Conservation (phyloP, 257 asterid species). For the Henckelia pumila region DNA sequence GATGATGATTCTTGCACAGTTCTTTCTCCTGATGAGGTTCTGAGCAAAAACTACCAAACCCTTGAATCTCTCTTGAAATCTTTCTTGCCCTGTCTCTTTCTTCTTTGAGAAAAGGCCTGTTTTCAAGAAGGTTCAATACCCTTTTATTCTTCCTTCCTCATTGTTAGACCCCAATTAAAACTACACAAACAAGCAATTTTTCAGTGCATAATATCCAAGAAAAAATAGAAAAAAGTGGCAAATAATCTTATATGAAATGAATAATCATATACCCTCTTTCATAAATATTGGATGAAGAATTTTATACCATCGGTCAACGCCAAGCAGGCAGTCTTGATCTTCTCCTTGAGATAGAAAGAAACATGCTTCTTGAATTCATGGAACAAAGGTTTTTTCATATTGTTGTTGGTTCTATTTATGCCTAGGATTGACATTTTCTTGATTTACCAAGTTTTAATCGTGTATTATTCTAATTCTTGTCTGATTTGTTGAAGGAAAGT, state of each 20-base stretch:
- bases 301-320: conserved; percentile 63
- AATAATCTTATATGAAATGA: neutral
- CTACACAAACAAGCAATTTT: conserved; percentile 30
- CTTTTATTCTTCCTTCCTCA: conserved; percentile 66
- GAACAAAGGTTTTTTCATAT: conserved; percentile 46
- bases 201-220: no score
- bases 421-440: conserved; percentile 50
- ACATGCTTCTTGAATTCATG: conserved; percentile 89
- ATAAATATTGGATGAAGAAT: conserved; percentile 19
- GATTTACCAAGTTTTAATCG: conserved; percentile 2
- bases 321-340: conserved; percentile 89
- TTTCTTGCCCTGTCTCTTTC: conserved; percentile 69
- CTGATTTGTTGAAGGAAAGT: conserved; percentile 1
- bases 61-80: conserved; percentile 74
- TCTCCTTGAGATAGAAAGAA: conserved; percentile 80
- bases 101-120: conserved; percentile 59
- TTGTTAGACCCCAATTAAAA: conserved; percentile 76
- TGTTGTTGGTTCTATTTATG: conserved; percentile 27
- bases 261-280: conserved; percentile 74
- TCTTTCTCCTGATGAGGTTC: conserved; percentile 34
- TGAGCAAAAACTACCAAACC: conserved; percentile 74
- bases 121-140: conserved; percentile 59
- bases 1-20: conserved; percentile 35
- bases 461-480: no score
- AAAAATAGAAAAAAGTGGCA: no score